These are phyloP conservation scores for Phytophthora pistaciae DNA, from an alignment of 352 stramenopile species.

Conservation along the genomic window DNA sequence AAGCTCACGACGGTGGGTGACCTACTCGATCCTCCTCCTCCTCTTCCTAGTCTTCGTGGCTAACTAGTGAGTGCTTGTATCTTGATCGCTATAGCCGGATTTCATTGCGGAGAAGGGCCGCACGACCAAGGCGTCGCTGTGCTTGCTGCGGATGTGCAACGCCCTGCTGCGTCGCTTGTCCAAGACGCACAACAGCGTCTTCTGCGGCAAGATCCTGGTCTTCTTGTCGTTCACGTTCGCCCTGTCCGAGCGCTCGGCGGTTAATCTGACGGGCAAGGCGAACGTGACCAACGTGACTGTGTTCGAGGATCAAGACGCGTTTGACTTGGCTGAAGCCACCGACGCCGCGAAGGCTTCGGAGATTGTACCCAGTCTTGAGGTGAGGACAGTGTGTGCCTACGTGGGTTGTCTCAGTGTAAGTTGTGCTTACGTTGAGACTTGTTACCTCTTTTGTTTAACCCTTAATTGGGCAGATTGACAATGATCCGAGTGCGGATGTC, in stretches of 20 bases:
- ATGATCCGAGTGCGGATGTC: constrained; percentile 47
- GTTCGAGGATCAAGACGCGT: constrained; percentile 84
- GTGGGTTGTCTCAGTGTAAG: neutral
- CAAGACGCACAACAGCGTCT: constrained; percentile 92
- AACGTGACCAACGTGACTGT: constrained; percentile 84
- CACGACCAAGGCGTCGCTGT: constrained; percentile 85
- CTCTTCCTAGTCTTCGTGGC: neutral
- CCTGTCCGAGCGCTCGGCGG: constrained; percentile 84
- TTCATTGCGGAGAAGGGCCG: constrained; percentile 77
- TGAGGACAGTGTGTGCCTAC: constrained; percentile 6
- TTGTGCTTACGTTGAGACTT: constrained; percentile 1
- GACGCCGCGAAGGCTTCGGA: constrained; percentile 51
- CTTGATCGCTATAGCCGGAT: constrained; percentile 40
- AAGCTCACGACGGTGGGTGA: constrained; percentile 65
- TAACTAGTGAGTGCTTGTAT: neutral
- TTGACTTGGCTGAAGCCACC: constrained; percentile 66
- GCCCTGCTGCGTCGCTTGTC: constrained; percentile 84
- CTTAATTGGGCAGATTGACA: constrained; percentile 55
- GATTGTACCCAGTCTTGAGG: constrained; percentile 36
- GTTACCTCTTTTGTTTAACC: neutral
- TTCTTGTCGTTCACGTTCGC: constrained; percentile 90
- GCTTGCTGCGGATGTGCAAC: constrained; percentile 86
- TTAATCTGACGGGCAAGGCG: constrained; percentile 84
- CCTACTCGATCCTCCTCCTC: neutral
- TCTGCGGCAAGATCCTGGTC: constrained; percentile 88